Evolutionary conservation across 2,329 filamentous ascomycete species (phyloP).

Genomic region (Blastomyces parvus): DNA sequence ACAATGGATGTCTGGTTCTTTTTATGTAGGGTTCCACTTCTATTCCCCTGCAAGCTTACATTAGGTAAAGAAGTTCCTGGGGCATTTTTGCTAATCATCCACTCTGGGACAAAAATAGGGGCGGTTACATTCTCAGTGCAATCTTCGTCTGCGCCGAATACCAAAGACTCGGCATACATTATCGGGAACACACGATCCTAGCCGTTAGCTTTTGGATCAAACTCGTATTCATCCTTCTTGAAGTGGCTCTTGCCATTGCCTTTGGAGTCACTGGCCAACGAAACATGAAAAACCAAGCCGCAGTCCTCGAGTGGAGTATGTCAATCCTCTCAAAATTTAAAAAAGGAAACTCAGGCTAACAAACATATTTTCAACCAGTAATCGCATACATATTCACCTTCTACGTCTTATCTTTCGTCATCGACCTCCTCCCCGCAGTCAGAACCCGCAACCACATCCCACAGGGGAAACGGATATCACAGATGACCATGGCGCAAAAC

Average conservation of each 20-base stretch:
- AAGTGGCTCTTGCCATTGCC: slow-evolving; percentile 56
- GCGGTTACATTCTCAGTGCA: slow-evolving; percentile 73
- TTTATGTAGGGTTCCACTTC: slow-evolving; percentile 52
- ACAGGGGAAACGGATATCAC: slow-evolving; percentile 30
- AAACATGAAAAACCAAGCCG: slow-evolving; percentile 55
- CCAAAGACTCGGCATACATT: slow-evolving; percentile 69
- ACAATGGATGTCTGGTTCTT: slow-evolving; percentile 66
- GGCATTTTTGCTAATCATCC: neutral
- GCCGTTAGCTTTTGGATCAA: slow-evolving; percentile 80
- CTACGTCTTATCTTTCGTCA: slow-evolving; percentile 75
- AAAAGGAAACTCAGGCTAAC: neutral
- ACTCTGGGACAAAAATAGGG: slow-evolving; percentile 26
- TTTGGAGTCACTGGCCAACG: slow-evolving; percentile 51
- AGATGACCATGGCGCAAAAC: slow-evolving; percentile 17
- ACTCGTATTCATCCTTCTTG: slow-evolving; percentile 70
- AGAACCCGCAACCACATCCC: slow-evolving; percentile 46
- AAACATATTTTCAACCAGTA: slow-evolving; percentile 22
- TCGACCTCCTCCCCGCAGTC: slow-evolving; percentile 76
- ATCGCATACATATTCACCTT: slow-evolving; percentile 79
- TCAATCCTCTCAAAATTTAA: too few relatives aligned
- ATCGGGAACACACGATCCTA: slow-evolving; percentile 61
- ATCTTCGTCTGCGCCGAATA: slow-evolving; percentile 88
- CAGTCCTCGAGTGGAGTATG: slow-evolving; percentile 63
- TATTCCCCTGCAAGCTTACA: neutral
- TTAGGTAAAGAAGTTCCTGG: neutral